Evolutionary conservation across 2,329 filamentous ascomycete genomes (phyloP).

Genomic region (Arthrobotrys pseudoclavata): DNA sequence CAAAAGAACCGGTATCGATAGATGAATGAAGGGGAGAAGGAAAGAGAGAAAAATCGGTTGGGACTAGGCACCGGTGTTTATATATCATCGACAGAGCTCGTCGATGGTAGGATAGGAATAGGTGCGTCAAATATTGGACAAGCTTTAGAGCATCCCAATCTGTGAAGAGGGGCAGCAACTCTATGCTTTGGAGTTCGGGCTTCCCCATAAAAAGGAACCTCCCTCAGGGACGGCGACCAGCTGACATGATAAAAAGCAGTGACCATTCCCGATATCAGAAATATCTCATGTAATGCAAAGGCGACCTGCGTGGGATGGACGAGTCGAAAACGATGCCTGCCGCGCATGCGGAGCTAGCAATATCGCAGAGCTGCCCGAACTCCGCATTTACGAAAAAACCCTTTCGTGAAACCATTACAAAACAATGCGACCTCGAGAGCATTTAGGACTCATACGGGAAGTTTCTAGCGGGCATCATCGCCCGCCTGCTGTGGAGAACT

Average conservation of each 20-base stretch:
- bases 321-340: slow-evolving; percentile 44
- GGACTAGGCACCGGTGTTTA: slow-evolving; percentile 27
- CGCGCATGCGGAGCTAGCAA: slow-evolving; percentile 30
- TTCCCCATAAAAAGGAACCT: slow-evolving; percentile 23
- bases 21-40: slow-evolving; percentile 8
- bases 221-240: slow-evolving; percentile 50
- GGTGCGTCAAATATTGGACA: slow-evolving; percentile 44
- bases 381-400: slow-evolving; percentile 39
- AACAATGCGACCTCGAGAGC: slow-evolving; percentile 40
- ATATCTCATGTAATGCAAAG: slow-evolving; percentile 37
- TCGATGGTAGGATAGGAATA: slow-evolving; percentile 27
- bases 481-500: slow-evolving; percentile 47
- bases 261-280: slow-evolving; percentile 46
- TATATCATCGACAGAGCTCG: slow-evolving; percentile 16
- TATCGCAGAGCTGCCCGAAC: slow-evolving; percentile 22
- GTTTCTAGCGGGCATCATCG: slow-evolving; percentile 52
- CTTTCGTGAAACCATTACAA: slow-evolving; percentile 51
- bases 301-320: slow-evolving; percentile 41
- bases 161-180: slow-evolving; percentile 19
- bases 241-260: slow-evolving; percentile 28
- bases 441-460: slow-evolving; percentile 38
- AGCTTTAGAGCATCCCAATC: slow-evolving; percentile 26
- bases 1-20: slow-evolving; percentile 1
- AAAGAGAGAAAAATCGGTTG: slow-evolving; percentile 21
- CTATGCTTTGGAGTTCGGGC: slow-evolving; percentile 25